phyloP scores from a whole-genome alignment of 345 rosid genomes.

The Pseudoturritis turrita region DNA sequence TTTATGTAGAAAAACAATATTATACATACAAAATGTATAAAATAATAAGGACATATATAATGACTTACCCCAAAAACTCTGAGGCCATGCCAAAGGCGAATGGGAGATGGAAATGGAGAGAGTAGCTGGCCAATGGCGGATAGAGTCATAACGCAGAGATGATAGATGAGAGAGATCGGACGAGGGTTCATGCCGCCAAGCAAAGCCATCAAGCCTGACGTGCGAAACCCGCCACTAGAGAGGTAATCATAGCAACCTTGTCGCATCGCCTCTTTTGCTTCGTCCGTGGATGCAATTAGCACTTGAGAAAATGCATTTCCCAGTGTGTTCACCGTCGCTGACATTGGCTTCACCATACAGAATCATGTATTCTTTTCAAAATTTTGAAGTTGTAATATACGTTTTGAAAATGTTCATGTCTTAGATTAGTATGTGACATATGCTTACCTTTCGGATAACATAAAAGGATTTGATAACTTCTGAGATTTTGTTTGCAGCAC shows the following conservation, averaged over 20 bases:
- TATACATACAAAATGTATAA: neutral
- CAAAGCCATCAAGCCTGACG: conserved; percentile 28
- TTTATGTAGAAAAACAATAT: neutral
- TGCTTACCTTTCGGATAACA: conserved; percentile 43
- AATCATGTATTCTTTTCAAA: neutral
- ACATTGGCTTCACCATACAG: conserved; percentile 28
- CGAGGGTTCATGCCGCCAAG: conserved; percentile 37
- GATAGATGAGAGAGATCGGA: conserved; percentile 28
- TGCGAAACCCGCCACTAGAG: conserved; percentile 20
- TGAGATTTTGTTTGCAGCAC: conserved; percentile 34
- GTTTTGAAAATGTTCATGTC: neutral
- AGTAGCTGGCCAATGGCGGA: conserved; percentile 25
- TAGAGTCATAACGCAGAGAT: conserved; percentile 25
- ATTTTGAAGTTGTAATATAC: neutral
- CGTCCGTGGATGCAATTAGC: conserved; percentile 23
- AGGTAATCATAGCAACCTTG: conserved; percentile 34
- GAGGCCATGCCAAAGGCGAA: conserved; percentile 30
- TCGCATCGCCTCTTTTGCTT: conserved; percentile 36
- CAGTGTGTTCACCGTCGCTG: conserved; percentile 38
- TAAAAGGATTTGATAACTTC: conserved; percentile 43
- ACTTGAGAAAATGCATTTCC: conserved; percentile 34
- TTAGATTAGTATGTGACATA: neutral
- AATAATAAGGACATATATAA: neutral
- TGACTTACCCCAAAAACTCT: conserved; percentile 27
- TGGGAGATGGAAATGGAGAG: conserved; percentile 35